Base-by-base conservation (phyloP, 352 stramenopile genomes). In the Phytopythium litorale region DNA sequence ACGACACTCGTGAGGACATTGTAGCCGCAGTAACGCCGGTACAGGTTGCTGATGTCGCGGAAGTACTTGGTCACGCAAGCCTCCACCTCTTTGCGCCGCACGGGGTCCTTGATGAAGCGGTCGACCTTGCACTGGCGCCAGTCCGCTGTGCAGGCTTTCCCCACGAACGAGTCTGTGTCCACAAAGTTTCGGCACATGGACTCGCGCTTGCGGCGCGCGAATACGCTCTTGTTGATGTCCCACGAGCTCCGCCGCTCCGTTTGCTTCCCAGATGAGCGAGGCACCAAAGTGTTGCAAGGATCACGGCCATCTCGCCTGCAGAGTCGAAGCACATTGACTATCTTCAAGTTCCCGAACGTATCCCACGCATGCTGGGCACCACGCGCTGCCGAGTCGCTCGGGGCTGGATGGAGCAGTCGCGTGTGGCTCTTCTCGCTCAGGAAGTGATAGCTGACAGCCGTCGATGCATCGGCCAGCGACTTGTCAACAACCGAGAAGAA, bases 151-250 rank as follows among this genome's bases (percentile, higher is more conserved):
- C 76, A 92, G 3, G 82, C 80, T 55, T 92, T 92, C 5, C 68
- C 32, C 32, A 92, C 70, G 59, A 88, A 87, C 38, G 60, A 58
- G 60, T 92, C 82, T 30, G 82, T 92, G 66, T 92, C 82, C 11
- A 88, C 65, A 43, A 79, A 89, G 57, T 65, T 90, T 23, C 68
- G 78, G 59, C 78, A 81, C 50, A 84, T 70, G 0, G 71, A 78
- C 69, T 90, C 81, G 43, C 81, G 78, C 4, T 77, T 77, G 12
- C 83, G 75, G 25, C 76, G 66, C 7, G 79, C 74, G 55, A 92
- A 92, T 4, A 92, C 83, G 28, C 78, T 89, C 58, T 87, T 85
- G 73, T 92, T 89, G 60, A 92, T 92, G 58, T 92, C 84, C 84
- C 84, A 92, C 51, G 78, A 79, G 16, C 52, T 65, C 42, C 57